Conservation (phyloP, 2,329 filamentous ascomycete genomes). For the Didymella keratinophila region DNA sequence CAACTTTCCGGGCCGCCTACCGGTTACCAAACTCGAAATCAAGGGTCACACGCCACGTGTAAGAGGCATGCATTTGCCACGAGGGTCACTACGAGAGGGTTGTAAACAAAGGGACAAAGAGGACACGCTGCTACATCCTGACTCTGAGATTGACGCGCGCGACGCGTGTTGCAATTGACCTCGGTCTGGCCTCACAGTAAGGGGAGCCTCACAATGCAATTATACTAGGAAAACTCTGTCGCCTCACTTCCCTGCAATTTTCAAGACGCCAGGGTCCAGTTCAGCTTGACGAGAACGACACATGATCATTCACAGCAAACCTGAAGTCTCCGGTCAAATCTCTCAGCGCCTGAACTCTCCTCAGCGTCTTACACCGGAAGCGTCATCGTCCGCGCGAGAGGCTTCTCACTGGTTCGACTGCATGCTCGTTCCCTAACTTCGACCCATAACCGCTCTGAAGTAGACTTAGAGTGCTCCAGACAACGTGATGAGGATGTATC, state of each 20-base stretch:
- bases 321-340: background rate
- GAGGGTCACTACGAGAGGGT: background rate
- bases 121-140: background rate
- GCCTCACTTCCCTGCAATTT: background rate
- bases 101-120: background rate
- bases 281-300: no score
- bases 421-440: background rate
- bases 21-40: background rate
- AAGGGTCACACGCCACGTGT: background rate
- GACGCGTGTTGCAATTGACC: background rate
- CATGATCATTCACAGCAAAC: background rate
- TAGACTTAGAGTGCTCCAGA: no score
- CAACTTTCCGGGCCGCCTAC: background rate
- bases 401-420: background rate
- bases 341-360: background rate
- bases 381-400: background rate
- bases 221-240: slow-evolving; percentile 1
- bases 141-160: background rate
- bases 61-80: slow-evolving; percentile 3
- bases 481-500: no score
- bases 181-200: background rate
- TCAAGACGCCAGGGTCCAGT: background rate
- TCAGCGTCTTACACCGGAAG: background rate
- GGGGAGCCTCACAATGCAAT: background rate
- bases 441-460: background rate